Evolutionary conservation across 257 asterid species (phyloP), one percentile per base, ranked within the genome.

Genomic region (Plantago major): DNA sequence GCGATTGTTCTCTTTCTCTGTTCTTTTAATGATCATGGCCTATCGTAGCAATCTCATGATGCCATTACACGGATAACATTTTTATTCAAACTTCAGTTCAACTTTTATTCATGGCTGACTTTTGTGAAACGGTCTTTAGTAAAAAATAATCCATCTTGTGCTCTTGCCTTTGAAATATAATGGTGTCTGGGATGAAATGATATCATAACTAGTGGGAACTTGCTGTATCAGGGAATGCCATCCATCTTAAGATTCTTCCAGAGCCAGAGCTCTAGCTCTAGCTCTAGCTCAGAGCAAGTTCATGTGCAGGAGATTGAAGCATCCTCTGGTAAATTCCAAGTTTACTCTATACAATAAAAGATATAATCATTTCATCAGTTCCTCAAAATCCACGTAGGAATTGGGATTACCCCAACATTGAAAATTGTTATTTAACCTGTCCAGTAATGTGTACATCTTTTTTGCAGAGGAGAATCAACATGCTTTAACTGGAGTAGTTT

Each of bases 221-320:
- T 55, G 53, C 40, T 71, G 62, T 74, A 56, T 63, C 83, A 90
- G 96, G 88, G 82, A 71, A 77, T 71, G 52, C 64, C 89, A 65
- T 80, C 98, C 22, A 85, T 90, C 74, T 74, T 77, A 26, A 84
- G 82, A 66, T 90, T 76, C 72, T 85, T 88, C 62, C 79, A 49
- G 33, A 76, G 79, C 63, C 73, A 64, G 33, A 73, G 60, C 44
- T 68, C 81, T 13, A 71, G 71, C 73, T 68, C 81, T 13, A 71
- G 71, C 73, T 66, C 80, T 66, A 28, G 59, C 62, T 72, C 74
- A 33, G 74, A 71, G 68, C 73, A 64, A 60, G 76, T 55, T 30
- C 71, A 45, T 66, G 67, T 53, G 64, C 71, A 65, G 62, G 86
- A 70, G 66, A 66, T 73, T 54, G 73, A 58, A 55, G 62, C 85